These are phyloP conservation scores for Claviceps monticola DNA, from an alignment of 2,329 filamentous ascomycete species.

Conservation along the genomic window DNA sequence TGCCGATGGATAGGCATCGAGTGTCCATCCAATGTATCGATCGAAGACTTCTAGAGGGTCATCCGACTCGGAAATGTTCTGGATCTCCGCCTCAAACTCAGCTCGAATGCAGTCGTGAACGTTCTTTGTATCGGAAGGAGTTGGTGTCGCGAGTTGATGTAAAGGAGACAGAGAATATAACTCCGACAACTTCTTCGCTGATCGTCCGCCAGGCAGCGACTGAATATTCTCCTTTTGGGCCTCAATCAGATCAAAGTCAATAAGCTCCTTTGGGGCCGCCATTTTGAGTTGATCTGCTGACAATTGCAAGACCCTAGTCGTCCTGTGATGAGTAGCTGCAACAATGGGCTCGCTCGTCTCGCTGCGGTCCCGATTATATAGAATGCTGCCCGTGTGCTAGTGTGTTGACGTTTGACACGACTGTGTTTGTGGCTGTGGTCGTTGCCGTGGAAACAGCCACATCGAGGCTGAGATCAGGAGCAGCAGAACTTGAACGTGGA, in stretches of 20 bases:
- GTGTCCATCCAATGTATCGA: constrained; percentile 91
- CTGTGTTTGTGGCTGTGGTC: not conserved
- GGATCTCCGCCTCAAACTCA: constrained; percentile 76
- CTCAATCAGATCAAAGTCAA: constrained; percentile 86
- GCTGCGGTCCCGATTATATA: not conserved
- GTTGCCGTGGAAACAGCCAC: constrained; percentile 10
- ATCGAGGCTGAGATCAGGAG: not conserved
- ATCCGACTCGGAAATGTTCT: constrained; percentile 69
- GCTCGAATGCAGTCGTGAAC: constrained; percentile 67
- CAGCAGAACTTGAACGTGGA: too few species aligned
- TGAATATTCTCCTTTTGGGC: constrained; percentile 97
- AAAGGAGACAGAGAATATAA: constrained; percentile 58
- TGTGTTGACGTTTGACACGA: constrained; percentile 9
- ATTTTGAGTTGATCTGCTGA: constrained; percentile 25
- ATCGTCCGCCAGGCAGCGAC: constrained; percentile 72
- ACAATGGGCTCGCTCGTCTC: not conserved
- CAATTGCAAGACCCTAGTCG: constrained; percentile 3
- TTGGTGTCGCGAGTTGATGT: constrained; percentile 45
- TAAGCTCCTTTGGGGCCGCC: constrained; percentile 37
- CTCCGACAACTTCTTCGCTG: constrained; percentile 75
- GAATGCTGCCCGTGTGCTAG: not conserved
- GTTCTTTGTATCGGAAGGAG: constrained; percentile 58
- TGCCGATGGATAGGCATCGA: constrained; percentile 87
- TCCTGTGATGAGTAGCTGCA: not conserved
- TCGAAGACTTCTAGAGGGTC: constrained; percentile 94